phyloP scores from a whole-genome alignment of 106 monocot species.

The Dendrobium huoshanense region DNA sequence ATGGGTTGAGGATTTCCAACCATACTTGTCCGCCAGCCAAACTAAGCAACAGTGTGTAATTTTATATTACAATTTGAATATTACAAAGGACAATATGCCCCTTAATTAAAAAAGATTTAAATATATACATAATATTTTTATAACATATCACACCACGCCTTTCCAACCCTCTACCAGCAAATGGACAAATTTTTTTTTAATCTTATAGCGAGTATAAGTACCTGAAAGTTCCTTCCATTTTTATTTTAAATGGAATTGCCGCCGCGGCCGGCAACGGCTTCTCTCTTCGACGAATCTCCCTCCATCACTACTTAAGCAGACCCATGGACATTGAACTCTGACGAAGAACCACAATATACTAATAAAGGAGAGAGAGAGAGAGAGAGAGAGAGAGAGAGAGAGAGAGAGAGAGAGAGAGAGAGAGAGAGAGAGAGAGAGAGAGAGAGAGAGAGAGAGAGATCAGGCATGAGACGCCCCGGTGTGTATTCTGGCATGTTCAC shows the following conservation, averaged over 20 bases:
- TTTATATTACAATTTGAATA: no score
- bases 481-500: conserved; percentile 17
- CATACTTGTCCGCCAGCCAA: no score
- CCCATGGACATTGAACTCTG: background rate
- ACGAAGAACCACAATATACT: background rate
- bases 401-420: background rate
- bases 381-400: background rate
- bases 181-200: no score
- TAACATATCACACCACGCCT: no score
- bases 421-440: background rate
- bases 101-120: no score
- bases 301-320: background rate
- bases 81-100: no score
- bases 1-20: no score
- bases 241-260: conserved; percentile 1
- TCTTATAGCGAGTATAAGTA: background rate
- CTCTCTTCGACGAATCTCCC: background rate
- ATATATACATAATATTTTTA: no score
- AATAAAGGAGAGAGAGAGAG: background rate
- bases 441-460: background rate
- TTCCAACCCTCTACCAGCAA: no score
- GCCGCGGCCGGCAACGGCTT: background rate
- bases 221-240: background rate
- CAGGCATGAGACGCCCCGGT: conserved; percentile 20
- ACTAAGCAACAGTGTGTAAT: no score